Conservation (phyloP, 2,329 filamentous ascomycete genomes). For the Penicillium sp. region DNA sequence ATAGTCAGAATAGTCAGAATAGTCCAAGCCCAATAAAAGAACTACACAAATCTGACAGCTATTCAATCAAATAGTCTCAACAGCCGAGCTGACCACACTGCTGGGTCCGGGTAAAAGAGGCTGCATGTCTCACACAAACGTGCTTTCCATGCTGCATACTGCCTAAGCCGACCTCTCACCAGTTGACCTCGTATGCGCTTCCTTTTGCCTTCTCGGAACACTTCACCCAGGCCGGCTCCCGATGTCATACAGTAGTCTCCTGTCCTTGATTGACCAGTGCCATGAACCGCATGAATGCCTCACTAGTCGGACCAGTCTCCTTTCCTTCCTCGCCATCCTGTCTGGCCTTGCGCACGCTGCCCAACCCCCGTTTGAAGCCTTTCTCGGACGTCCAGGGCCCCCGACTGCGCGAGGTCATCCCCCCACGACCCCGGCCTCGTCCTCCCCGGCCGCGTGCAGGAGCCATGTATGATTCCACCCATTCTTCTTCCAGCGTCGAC, state of each 20-base stretch:
- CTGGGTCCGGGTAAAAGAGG: neutral
- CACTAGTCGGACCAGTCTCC: slow-evolving; percentile 33
- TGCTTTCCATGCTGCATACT: neutral
- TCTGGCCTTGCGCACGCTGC: slow-evolving; percentile 41
- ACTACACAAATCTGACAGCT: neutral
- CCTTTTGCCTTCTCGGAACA: neutral
- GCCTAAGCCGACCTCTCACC: neutral
- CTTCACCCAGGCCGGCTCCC: neutral
- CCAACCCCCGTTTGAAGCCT: slow-evolving; percentile 45
- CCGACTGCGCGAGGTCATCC: slow-evolving; percentile 27
- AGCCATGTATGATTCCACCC: slow-evolving; percentile 35
- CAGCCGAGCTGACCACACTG: slow-evolving; percentile 2
- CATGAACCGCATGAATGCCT: slow-evolving; percentile 42
- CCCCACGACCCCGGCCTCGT: slow-evolving; percentile 30
- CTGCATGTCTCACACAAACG: slow-evolving; percentile 9
- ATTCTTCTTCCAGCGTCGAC: slow-evolving; percentile 43
- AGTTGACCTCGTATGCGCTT: neutral
- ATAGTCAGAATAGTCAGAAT: no score
- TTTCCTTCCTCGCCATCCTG: slow-evolving; percentile 39
- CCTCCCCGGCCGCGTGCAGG: slow-evolving; percentile 27
- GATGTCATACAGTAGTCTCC: neutral
- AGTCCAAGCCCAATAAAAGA: no score
- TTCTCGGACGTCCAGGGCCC: slow-evolving; percentile 46
- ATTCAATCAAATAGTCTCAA: neutral
- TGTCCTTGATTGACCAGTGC: slow-evolving; percentile 31